Evolutionary conservation across 2,329 filamentous ascomycete genomes (phyloP), one percentile per base, ranked within the genome.

Genomic region (Remersonia thermophila): DNA sequence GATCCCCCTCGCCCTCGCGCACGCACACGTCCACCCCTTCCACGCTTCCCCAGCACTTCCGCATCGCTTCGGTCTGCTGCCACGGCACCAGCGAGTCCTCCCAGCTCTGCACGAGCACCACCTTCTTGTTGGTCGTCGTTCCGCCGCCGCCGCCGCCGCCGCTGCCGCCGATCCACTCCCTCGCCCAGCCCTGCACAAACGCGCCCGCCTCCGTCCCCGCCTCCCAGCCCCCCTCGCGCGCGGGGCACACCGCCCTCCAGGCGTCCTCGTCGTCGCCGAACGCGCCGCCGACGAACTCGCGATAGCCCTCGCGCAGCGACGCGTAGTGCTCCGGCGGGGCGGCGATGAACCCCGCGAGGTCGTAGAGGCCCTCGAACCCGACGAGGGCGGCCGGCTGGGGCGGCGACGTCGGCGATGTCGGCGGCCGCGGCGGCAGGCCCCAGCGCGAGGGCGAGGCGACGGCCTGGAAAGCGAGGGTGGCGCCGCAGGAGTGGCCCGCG

Each of bases 401-500:
- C n/a, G 9, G 37, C 27, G 10, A 6, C 13, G 12, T 10, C 4
- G 10, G 23, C 3, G 3, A 11, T 3, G 12, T 15, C 9, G 5
- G 42, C 5, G 40, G 27, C 12, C 39, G 17, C 30, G 46, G 8
- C 8, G 20, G 3, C 33, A 37, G 39, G 35, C 33, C 40, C 47
- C 13, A 58, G 42, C 33, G 58, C 48, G 12, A 44, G 43, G 27
- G 57, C 30, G 59, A 58, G 65, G 70, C 69, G 23, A 71, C 55
- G 10, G 71, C 53, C 56, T 85, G 80, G 37, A 75, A 66, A 0
- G 72, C 67, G 28, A 86, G 56, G 4, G 72, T 77, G 2, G 68
- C 77, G 32, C 77, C 77, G 39, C 72, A 76, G 12, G 67, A 74
- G 52, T 82, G 77, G 0, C 77, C 77, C 1, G 67, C 55, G 3